Evolutionary conservation across 805 yeast genomes (phyloP), one percentile per base, ranked within the genome.

Genomic region (Metschnikowia kofuensis): DNA sequence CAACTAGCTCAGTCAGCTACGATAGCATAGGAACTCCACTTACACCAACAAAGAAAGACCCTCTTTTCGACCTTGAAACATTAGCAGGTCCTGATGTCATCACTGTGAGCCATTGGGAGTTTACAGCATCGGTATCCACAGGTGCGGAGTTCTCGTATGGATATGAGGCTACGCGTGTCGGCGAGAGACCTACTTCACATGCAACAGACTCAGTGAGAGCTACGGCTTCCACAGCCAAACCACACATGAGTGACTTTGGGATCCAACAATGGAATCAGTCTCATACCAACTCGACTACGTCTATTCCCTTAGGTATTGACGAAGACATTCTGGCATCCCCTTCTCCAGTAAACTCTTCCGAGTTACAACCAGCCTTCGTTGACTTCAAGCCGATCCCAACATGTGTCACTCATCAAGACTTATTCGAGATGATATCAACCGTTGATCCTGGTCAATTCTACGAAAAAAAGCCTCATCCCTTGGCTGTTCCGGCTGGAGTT

Each of bases 341-440:
- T n/a, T n/a, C n/a, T n/a, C n/a, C n/a, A n/a, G n/a, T n/a, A n/a
- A n/a, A n/a, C n/a, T n/a, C 32, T 30, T 30, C 32, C 11, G 32
- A 30, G 11, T 8, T 40, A 35, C 26, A 15, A 2, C 42, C 27
- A 13, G 42, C n/a, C 13, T 34, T 34, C n/a, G 6, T 36, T 6
- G 14, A 12, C 13, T 14, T 40, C 21, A 37, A 14, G 26, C 31
- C 35, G 4, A 13, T 13, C 14, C 14, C 27, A 11, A 28, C 42
- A 1, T 44, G 42, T 13, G 26, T 27, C 35, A 34, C 13, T 12
- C 15, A 27, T 11, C 12, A 11, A 0, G 74, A 78, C 51, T 66
- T 84, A n/a, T 82, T 84, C 62, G 52, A 61, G 13, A 70, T 76
- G 2, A 69, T 84, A 47, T 71, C 73, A 38, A 76, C 78, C 5